Conservation (phyloP, 2,329 filamentous ascomycete genomes). For the Lasiodiplodia sp. region DNA sequence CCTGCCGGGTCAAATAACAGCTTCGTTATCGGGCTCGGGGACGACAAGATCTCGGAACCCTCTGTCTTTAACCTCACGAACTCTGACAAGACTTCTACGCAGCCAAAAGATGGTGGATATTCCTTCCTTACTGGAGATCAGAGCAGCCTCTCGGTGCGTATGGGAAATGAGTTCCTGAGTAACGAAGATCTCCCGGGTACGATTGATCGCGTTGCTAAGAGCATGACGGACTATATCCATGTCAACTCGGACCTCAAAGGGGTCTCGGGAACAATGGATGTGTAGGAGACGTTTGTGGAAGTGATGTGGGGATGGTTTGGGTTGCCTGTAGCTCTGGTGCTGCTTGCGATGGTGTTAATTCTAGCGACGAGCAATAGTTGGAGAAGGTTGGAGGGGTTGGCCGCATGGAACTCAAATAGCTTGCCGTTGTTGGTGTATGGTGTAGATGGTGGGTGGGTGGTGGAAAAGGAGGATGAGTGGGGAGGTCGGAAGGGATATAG, state of each 20-base stretch:
- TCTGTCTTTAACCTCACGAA: background rate
- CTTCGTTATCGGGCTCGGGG: background rate
- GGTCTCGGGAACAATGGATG: background rate
- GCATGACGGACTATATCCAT: background rate
- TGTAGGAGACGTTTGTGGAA: background rate
- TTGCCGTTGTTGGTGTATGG: conserved; percentile 1
- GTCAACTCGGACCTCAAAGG: background rate
- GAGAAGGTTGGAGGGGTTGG: background rate
- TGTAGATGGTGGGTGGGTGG: background rate
- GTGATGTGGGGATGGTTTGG: background rate
- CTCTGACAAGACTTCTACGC: background rate
- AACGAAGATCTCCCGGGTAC: background rate
- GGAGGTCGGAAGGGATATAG: background rate
- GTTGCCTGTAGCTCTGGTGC: background rate
- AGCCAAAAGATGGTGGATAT: no score
- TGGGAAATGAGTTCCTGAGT: background rate
- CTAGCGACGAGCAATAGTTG: background rate
- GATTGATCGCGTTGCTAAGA: background rate
- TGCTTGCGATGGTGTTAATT: background rate
- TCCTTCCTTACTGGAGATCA: background rate
- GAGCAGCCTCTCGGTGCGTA: no score
- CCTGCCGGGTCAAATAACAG: background rate
- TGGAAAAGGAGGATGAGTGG: background rate
- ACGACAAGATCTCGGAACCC: background rate
- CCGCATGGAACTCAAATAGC: background rate